Evolutionary conservation across 108 stramenopile species (phyloP).

Genomic region (Skeletonema costatum): DNA sequence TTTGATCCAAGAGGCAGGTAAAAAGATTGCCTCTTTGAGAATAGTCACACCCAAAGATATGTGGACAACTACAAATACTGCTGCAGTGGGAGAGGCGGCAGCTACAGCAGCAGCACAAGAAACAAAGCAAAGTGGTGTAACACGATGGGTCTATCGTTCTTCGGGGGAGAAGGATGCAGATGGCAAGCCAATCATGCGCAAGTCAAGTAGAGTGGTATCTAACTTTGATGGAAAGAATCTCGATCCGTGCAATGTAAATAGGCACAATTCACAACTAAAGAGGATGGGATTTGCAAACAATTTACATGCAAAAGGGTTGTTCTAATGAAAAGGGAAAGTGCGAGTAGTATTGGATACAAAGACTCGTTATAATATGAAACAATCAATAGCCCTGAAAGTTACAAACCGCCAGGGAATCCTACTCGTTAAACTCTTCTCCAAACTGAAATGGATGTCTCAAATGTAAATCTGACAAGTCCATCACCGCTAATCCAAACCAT

Average conservation of each 20-base stretch:
- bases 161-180: slow-evolving; percentile 42
- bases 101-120: slow-evolving; percentile 27
- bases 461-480: not conserved
- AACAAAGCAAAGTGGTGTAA: slow-evolving; percentile 46
- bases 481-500: not conserved
- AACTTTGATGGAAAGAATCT: slow-evolving; percentile 83
- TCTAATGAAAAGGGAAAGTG: slow-evolving; percentile 34
- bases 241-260: slow-evolving; percentile 74
- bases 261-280: slow-evolving; percentile 66
- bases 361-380: not conserved
- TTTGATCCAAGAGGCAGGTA: slow-evolving; percentile 66
- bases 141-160: slow-evolving; percentile 48
- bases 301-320: slow-evolving; percentile 84
- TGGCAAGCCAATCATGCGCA: slow-evolving; percentile 35
- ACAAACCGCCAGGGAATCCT: not conserved
- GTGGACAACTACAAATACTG: slow-evolving; percentile 2
- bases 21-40: slow-evolving; percentile 68
- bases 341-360: not conserved
- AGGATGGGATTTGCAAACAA: slow-evolving; percentile 81
- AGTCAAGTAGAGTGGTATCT: slow-evolving; percentile 55
- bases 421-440: not conserved
- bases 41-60: slow-evolving; percentile 71
- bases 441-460: not conserved
- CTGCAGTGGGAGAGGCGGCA: slow-evolving; percentile 24
- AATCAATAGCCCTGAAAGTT: slow-evolving; percentile 1